Evolutionary conservation across 768 basidiomycete genomes (phyloP), one percentile per base, ranked within the genome.

Genomic region (Phylloporus sp.): DNA sequence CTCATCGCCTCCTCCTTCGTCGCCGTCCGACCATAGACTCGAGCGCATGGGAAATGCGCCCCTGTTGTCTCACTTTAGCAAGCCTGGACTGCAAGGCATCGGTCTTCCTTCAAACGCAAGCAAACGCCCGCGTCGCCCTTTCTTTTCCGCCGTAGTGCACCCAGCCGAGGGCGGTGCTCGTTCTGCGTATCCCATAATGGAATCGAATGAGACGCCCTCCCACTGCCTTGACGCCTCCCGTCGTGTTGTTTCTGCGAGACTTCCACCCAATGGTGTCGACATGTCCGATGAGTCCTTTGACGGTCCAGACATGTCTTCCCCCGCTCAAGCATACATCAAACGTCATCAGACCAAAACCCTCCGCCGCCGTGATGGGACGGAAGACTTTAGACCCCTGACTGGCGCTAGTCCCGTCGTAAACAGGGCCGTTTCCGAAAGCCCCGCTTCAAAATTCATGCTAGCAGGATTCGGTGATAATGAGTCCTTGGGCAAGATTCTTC

Each of bases 391-490:
- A 53, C 85, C 87, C 20, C 67, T 86, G 16, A 86, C 85, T n/a
- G 83, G 86, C 15, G 82, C 77, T 11, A 83, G 78, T 15, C 80
- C 83, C 11, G 61, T 76, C 59, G 72, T 73, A 35, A 64, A 66
- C 42, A 66, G 64, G 29, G 69, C 71, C 38, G 70, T 71, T 58
- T 76, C 76, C 35, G 81, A 84, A 53, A 81, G 81, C 58, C 84
- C 84, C 11, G 78, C 79, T 5, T 71, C 77, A 7, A 80, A 79
- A 53, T 79, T 77, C 46, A 70, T 80, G 68, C 72, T 76, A 23
- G 76, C 77, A 23, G 90, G 93, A 0, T 97, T 95, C 69, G 89
- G 95, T 15, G 92, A 93, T 59, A 93, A 93, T 61, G 97, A 99
- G 68, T 83, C 88, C 34, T 77, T 85, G 53, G 95, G 95, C 34